phyloP scores from a whole-genome alignment of 2,329 filamentous ascomycete genomes.

The Pezicula carpinea region DNA sequence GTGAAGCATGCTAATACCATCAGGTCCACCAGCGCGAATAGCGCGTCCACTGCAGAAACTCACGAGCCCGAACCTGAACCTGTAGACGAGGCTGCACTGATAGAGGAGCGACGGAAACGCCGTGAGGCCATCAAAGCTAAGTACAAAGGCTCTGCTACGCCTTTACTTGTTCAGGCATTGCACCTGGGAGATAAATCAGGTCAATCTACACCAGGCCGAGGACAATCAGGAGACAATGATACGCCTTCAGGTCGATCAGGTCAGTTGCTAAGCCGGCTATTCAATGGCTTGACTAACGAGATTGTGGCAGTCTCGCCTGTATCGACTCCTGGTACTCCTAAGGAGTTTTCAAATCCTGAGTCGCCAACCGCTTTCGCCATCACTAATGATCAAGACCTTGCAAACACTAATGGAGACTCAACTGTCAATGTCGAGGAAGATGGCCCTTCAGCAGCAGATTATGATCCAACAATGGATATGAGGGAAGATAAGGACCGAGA shows the following conservation, averaged over 20 bases:
- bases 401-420: slow-evolving; percentile 50
- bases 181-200: slow-evolving; percentile 29
- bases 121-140: slow-evolving; percentile 83
- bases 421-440: slow-evolving; percentile 47
- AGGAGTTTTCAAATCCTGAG: slow-evolving; percentile 23
- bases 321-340: slow-evolving; percentile 31
- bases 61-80: slow-evolving; percentile 49
- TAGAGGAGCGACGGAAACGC: slow-evolving; percentile 78
- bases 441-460: slow-evolving; percentile 86
- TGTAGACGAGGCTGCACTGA: slow-evolving; percentile 76
- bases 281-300: slow-evolving; percentile 10
- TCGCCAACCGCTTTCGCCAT: slow-evolving; percentile 50
- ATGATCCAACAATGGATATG: slow-evolving; percentile 87
- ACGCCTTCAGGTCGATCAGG: slow-evolving; percentile 28
- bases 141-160: slow-evolving; percentile 65
- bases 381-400: slow-evolving; percentile 61
- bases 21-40: slow-evolving; percentile 12
- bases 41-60: slow-evolving; percentile 25
- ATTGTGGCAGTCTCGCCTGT: slow-evolving; percentile 21
- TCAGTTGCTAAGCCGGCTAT: slow-evolving; percentile 22
- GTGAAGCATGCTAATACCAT: slow-evolving; percentile 15
- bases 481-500: slow-evolving; percentile 73
- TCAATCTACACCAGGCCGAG: slow-evolving; percentile 22
- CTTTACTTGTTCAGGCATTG: slow-evolving; percentile 64
- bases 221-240: slow-evolving; percentile 14